A percentile compares a stretch with the other conserved stretches of the same genome.
phyloP scores from a whole-genome alignment of 2,329 filamentous ascomycete species.

The Calonectria hongkongensis region DNA sequence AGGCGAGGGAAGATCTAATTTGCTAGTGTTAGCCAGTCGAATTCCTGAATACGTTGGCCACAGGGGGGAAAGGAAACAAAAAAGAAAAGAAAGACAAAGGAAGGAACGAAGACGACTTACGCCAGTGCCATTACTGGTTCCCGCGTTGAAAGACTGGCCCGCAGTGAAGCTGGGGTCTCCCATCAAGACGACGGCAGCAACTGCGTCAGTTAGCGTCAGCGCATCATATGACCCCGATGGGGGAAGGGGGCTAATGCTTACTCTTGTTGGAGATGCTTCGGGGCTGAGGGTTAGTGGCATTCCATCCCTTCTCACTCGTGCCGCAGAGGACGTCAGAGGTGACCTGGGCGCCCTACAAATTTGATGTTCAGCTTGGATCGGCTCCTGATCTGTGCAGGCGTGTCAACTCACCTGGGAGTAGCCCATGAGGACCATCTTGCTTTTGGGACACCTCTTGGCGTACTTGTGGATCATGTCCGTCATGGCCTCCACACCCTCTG shows the following conservation, averaged over 20 bases:
- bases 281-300: constrained; percentile 41
- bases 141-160: constrained; percentile 45
- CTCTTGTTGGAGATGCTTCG: constrained; percentile 37
- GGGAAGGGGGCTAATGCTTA: not conserved
- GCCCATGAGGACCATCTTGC: constrained; percentile 50
- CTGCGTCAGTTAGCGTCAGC: constrained; percentile 2
- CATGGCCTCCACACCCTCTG: constrained; percentile 42
- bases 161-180: constrained; percentile 51
- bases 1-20: constrained; percentile 46
- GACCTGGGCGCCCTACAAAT: constrained; percentile 48
- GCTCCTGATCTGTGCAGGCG: not conserved
- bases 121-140: constrained; percentile 45
- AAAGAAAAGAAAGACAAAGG: not conserved
- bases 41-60: not conserved
- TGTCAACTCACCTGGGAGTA: constrained; percentile 48
- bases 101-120: constrained; percentile 35
- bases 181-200: constrained; percentile 49
- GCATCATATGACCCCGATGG: not conserved
- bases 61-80: too few species aligned
- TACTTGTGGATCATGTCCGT: constrained; percentile 36
- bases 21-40: not conserved
- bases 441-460: constrained; percentile 40
- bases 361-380: not conserved
- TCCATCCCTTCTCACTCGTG: constrained; percentile 47
- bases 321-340: constrained; percentile 50